Evolutionary conservation across 2,329 filamentous ascomycete species (phyloP), one percentile per base, ranked within the genome.

Genomic region (Phaeophleospora eucalypticola): DNA sequence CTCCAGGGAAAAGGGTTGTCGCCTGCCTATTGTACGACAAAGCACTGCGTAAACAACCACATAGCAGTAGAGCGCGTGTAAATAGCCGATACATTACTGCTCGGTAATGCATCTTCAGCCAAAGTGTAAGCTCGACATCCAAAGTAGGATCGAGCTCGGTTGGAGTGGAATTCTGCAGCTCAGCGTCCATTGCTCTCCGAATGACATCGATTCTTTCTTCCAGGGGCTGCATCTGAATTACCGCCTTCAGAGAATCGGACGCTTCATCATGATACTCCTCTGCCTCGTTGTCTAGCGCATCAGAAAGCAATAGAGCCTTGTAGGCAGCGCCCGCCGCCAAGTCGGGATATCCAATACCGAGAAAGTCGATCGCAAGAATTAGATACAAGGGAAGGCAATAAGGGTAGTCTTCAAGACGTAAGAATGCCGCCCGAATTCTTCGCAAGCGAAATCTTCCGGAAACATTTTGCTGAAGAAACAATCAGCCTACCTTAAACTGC

Each of bases 301-400:
- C 91, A 14, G 86, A 79, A 38, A 98, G 73, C 3, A 95, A 79
- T n/a, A 97, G 76, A 1, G 90, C 89, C 45, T 86, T 84, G 65
- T 97, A 97, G 4, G 89, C 88, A 72, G 96, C 90, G 27, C 89
- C 88, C 9, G 85, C 84, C 4, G 89, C 89, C 33, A 98, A 79
- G 66, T 98, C 93, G 0, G 89, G 88, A 66, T 95, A 97, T 32
- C 82, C 87, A 38, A 96, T 76, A 37, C 81, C 73, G 14, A 82
- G 78, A 66, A 96, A 82, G 35, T 86, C 73, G 27, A 79, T 71
- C 18, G 88, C 88, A 24, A 90, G 81, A 53, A 84, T 77, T 36
- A 65, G 47, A 35, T 63, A 60, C 4, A 62, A 33, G 3, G 58
- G 52, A 10, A 58, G 47, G 17, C 46, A 53, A 42, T 58, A 58